Base-by-base conservation (phyloP, 2,329 filamentous ascomycete genomes). In the Penicillium sp. region DNA sequence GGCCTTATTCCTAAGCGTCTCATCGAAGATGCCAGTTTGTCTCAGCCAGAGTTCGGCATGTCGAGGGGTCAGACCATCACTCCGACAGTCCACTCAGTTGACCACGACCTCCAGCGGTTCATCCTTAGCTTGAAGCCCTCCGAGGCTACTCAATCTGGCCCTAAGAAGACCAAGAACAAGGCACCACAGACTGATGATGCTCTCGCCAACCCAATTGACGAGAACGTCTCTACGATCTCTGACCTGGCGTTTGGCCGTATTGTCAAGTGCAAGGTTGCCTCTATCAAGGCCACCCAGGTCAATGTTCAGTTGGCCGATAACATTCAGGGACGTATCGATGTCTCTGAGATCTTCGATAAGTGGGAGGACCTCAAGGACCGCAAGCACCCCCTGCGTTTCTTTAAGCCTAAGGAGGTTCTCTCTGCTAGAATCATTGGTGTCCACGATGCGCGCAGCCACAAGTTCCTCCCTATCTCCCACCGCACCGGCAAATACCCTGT, bases 401-500 rank as follows among this genome's bases (percentile, higher is more conserved):
- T 95, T 74, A 81, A 84, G 56, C 77, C 81, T 46, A 88, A 89
- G 61, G 84, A 93, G 52, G 76, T 85, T 42, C 74, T 96, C 28
- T 76, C 82, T 13, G 91, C 92, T 36, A 88, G 86, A 65, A 82
- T 96, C 34, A 79, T 97, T 33, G 93, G 92, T 57, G 81, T 95
- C 29, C 93, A 97, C 67, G 91, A 96, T 73, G 89, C 91, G 45
- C 86, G 88, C 60, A 95, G 90, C 63, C 90, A 96, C 72, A 86
- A 88, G 42, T 99, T 96, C 76, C 79, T 99, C 39, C 92, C 94
- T 2, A 89, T 99, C 64, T 89, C 88, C 34, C 93, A 97, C 73
- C 84, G 91, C 48, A 85, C 85, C 44, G 85, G 85, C 51, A 92
- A 91, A 70, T 86, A 87, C 42, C 78, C 84, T 0, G 87, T 96